These are phyloP conservation scores for Oryza coarctata DNA, from an alignment of 176 grass and related monocot genomes.

Conservation along the genomic window DNA sequence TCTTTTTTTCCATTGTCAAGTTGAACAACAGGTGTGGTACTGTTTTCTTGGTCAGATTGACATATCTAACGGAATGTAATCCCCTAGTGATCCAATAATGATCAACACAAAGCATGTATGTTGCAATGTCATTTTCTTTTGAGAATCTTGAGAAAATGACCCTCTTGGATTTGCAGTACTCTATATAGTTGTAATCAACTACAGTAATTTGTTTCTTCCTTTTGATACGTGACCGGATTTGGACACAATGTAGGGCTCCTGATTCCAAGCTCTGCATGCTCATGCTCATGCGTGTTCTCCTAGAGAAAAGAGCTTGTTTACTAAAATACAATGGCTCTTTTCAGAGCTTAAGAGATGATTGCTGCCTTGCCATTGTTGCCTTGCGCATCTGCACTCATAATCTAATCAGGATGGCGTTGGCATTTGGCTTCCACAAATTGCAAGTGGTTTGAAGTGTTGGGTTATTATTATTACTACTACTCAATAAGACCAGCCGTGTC, in stretches of 20 bases:
- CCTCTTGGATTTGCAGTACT: slow-evolving; percentile 9
- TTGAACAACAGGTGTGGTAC: not conserved
- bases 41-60: slow-evolving; percentile 5
- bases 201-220: not conserved
- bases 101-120: not conserved
- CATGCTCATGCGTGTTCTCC: not conserved
- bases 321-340: not conserved
- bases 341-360: slow-evolving; percentile 25
- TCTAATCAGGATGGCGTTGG: not conserved
- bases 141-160: slow-evolving; percentile 13
- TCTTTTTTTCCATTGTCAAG: not conserved
- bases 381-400: slow-evolving; percentile 19
- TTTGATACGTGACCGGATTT: slow-evolving; percentile 11
- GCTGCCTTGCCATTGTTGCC: slow-evolving; percentile 20
- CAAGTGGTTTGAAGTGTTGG: not conserved
- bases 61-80: slow-evolving; percentile 21
- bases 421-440: not conserved
- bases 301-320: not conserved
- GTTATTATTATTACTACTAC: slow-evolving; percentile 12
- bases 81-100: not conserved
- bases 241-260: slow-evolving; percentile 8
- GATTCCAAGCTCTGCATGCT: slow-evolving; percentile 7
- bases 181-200: not conserved
- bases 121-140: slow-evolving; percentile 11
- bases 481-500: slow-evolving; percentile 6